Conservation (phyloP, 2,329 filamentous ascomycete species). For the Chaetoscypha palmicola region DNA sequence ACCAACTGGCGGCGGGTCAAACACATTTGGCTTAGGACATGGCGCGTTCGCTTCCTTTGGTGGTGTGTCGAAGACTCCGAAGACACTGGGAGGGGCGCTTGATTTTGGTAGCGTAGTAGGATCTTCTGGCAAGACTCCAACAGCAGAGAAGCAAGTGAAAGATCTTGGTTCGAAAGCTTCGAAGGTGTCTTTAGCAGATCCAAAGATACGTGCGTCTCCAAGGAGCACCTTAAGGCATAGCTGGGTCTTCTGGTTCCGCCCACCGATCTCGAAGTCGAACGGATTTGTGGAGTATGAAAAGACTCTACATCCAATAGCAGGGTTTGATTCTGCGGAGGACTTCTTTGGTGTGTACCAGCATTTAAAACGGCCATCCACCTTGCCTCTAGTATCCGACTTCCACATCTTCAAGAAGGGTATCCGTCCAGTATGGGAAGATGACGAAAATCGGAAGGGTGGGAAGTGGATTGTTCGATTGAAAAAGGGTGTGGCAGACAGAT, state of each 20-base stretch:
- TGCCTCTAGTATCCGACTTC: constrained; percentile 93
- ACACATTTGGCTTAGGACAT: constrained; percentile 87
- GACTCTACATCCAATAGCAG: constrained; percentile 80
- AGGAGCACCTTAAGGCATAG: constrained; percentile 67
- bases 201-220: constrained; percentile 36
- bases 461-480: constrained; percentile 97
- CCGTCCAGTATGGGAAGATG: constrained; percentile 96
- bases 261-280: constrained; percentile 92
- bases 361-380: constrained; percentile 77
- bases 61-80: constrained; percentile 70
- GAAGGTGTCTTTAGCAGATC: constrained; percentile 38
- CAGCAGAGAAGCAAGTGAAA: constrained; percentile 56
- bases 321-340: constrained; percentile 75
- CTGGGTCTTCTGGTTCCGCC: constrained; percentile 97
- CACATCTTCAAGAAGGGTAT: constrained; percentile 97
- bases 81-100: constrained; percentile 73
- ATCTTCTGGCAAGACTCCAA: constrained; percentile 44
- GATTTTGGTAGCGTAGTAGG: constrained; percentile 59
- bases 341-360: constrained; percentile 89
- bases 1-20: constrained; percentile 70
- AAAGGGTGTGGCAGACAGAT: constrained; percentile 93
- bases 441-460: constrained; percentile 89
- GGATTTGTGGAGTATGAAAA: constrained; percentile 88
- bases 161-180: constrained; percentile 33
- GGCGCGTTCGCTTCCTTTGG: constrained; percentile 97